A percentile compares a stretch with the other conserved stretches of the same genome.
Conservation (phyloP, 2,329 filamentous ascomycete species). For the Cytospora chrysosperma region DNA sequence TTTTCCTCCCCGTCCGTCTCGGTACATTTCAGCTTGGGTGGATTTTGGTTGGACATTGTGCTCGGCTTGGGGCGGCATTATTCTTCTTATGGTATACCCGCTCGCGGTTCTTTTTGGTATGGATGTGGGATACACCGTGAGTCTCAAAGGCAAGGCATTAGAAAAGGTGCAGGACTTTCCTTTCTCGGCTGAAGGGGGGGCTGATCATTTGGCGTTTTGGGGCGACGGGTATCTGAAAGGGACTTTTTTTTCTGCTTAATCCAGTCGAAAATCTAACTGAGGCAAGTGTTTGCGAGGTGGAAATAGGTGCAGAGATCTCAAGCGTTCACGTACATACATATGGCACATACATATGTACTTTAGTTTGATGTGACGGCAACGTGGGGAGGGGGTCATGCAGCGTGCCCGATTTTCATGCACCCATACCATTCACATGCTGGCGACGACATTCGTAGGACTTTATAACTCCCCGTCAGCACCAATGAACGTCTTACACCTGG, state of each 20-base stretch:
- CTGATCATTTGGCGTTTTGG: not conserved
- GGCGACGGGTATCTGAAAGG: not conserved
- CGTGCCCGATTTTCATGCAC: not conserved
- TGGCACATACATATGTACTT: no score
- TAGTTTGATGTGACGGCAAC: not conserved
- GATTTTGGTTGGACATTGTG: not conserved
- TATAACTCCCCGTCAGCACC: no score
- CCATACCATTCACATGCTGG: not conserved
- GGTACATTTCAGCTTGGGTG: not conserved
- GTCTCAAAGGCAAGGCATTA: not conserved
- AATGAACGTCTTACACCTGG: no score
- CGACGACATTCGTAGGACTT: not conserved
- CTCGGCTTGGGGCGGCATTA: not conserved
- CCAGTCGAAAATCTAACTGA: not conserved
- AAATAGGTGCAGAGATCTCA: not conserved
- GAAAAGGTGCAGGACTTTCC: not conserved
- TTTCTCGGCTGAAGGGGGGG: not conserved
- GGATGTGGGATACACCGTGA: not conserved
- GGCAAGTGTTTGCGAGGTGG: not conserved
- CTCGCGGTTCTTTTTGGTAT: not conserved
- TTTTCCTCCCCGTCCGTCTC: not conserved
- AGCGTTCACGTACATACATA: not conserved
- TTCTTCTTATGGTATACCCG: not conserved
- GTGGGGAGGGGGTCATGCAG: not conserved
- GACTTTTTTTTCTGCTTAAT: not conserved